Evolutionary conservation across 2,329 filamentous ascomycete genomes (phyloP), one percentile per base, ranked within the genome.

Genomic region (Arthrobotrys megalospora): DNA sequence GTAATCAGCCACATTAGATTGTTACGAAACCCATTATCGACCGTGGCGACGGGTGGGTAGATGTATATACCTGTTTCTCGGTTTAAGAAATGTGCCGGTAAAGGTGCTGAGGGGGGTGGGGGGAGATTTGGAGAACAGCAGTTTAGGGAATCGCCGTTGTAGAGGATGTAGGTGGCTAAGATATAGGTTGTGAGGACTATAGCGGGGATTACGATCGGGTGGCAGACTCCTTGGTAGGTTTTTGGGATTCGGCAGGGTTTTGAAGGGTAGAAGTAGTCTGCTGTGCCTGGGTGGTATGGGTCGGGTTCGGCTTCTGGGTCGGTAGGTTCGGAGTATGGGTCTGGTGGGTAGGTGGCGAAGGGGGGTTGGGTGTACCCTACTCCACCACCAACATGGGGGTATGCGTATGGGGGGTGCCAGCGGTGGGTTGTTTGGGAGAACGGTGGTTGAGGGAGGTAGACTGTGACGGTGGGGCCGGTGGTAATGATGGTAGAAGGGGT

Each of bases 191-290:
- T n/a, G 3, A 78, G 28, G 12, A 78, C 75, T 12, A 78, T 43
- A 11, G n/a, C 19, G 14, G 75, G 75, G 19, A 78, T 78, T 19
- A 78, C 75, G 10, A 67, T n/a, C 7, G 75, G 67, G 24, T 78
- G 62, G 24, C 75, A 72, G 62, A 78, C 64, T 41, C 60, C 52
- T 58, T 58, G 24, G 62, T 72, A 78, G 4, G 53, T 43, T 52
- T 68, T 72, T 1, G 75, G 75, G 14, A 78, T 67, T 1, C 53
- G 67, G 45, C 75, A 72, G 8, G 53, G n/a, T 66, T 67, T 78
- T 36, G 62, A 12, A 32, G 16, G 11, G n/a, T 38, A 12, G 36
- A 21, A 28, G 47, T 4, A 24, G 8, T 28, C 24, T 28, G 24
- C 24, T 28, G 24, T 28, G 24, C 24, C 24, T 28, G 24, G 24